Base-by-base conservation (phyloP, 2,329 filamentous ascomycete species). In the Trematosphaeria pertusa region DNA sequence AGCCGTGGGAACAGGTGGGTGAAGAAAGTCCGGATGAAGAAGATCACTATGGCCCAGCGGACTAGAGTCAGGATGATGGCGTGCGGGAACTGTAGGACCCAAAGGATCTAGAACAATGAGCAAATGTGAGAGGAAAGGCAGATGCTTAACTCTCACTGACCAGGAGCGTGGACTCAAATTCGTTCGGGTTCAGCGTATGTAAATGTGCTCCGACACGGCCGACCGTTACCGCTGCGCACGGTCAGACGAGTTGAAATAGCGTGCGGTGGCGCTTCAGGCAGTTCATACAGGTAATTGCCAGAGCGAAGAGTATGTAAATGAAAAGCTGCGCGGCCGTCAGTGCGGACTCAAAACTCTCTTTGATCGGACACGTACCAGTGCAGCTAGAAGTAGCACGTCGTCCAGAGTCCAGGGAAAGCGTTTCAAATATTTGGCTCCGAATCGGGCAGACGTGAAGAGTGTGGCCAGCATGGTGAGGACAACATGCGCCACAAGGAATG, bases 1-100 rank as follows among this genome's bases (percentile, higher is more conserved):
- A 63, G 45, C 42, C 50, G 50, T 9, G 52, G 38, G 37, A 48
- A 59, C 8, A 49, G 31, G 5, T 47, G 48, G 12, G 54, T 59
- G 28, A 57, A 65, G 18, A 69, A 51, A 5, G 54, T 60, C 10
- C 56, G 56, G 28, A 66, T 49, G 43, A 64, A 61, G 43, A 66
- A 62, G n/a, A 61, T 45, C 7, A 52, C 49, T 38, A 66, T 59
- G 15, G 62, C 61, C 37, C 49, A 58, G 39, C 61, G 53, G 9
- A 52, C 56, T 3, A 59, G 32, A 18, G 47, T 41, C 10, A 65
- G 32, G 37, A 54, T 43, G 28, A 61, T 21, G 21, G 54, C 56
- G 45, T 58, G 50, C 3, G 60, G 55, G 20, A 59, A 58, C 22
- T 56, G 50, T 18, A 55, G 48, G 15, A 58, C 30, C 59, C 61